A percentile compares a stretch with the other conserved stretches of the same genome.
Evolutionary conservation across 257 asterid genomes (phyloP).

Genomic region (Capsicum chinense): DNA sequence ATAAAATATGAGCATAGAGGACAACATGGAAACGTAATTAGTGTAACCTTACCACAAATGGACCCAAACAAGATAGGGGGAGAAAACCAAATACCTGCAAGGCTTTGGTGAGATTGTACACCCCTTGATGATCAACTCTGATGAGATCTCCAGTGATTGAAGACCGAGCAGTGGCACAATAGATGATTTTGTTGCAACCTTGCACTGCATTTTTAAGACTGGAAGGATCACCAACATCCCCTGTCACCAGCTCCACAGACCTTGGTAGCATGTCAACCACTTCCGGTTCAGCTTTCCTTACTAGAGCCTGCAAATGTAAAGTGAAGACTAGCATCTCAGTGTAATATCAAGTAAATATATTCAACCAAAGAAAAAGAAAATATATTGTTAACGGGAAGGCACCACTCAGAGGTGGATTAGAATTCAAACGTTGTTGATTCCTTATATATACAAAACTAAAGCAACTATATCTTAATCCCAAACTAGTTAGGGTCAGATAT

Average conservation of each 20-base stretch:
- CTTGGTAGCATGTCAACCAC: slow-evolving; percentile 88
- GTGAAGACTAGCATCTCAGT: neutral
- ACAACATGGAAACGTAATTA: neutral
- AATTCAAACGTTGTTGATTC: neutral
- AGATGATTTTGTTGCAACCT: slow-evolving; percentile 91
- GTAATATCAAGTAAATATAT: neutral
- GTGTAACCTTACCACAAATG: neutral
- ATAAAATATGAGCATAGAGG: neutral
- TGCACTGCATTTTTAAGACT: slow-evolving; percentile 72
- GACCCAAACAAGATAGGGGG: slow-evolving; percentile 1
- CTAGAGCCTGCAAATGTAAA: slow-evolving; percentile 66
- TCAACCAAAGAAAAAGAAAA: neutral
- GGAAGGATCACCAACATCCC: slow-evolving; percentile 92
- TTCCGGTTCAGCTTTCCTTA: slow-evolving; percentile 75
- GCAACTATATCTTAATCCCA: neutral
- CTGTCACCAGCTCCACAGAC: slow-evolving; percentile 81
- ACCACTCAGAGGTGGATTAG: neutral
- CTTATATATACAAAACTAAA: neutral
- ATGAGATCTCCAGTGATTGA: slow-evolving; percentile 85
- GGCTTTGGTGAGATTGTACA: slow-evolving; percentile 85
- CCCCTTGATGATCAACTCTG: slow-evolving; percentile 95
- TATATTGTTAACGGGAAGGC: neutral
- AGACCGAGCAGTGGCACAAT: slow-evolving; percentile 98
- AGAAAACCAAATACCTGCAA: slow-evolving; percentile 65
- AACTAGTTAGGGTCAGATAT: neutral